Evolutionary conservation across 441 rosid species (phyloP).

Genomic region (Populus hybrid): DNA sequence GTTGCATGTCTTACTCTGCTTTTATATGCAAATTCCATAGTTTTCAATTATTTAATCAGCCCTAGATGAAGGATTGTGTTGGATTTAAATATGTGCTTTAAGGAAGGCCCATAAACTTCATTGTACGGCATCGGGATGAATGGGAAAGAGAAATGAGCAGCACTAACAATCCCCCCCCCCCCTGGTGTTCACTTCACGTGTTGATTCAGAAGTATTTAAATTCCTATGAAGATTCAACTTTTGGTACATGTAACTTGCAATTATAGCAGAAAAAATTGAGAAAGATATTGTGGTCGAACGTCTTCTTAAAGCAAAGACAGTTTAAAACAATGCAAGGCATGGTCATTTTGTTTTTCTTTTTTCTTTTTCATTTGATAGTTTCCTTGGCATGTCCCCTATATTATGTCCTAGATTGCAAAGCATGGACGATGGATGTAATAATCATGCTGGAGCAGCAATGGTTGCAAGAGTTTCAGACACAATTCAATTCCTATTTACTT

Average conservation of each 20-base stretch:
- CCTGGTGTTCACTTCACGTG: no score
- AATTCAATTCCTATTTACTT: neutral
- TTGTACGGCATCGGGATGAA: neutral
- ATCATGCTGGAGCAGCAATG: no score
- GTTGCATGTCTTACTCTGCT: no score
- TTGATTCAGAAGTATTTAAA: neutral
- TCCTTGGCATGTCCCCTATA: neutral
- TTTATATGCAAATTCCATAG: neutral
- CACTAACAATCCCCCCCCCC: no score
- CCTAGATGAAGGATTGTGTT: neutral
- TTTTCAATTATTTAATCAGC: neutral
- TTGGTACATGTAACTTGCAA: no score
- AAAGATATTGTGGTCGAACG: neutral
- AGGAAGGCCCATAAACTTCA: neutral
- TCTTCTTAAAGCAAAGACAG: neutral
- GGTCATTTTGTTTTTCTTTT: neutral
- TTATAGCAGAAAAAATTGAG: neutral
- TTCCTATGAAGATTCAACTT: neutral
- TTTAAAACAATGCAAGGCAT: neutral
- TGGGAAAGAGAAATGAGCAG: neutral
- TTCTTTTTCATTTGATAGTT: neutral
- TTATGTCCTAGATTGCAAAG: neutral
- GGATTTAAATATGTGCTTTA: neutral
- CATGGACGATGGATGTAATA: neutral
- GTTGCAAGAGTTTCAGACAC: neutral